Base-by-base conservation (phyloP, 176 grass and related monocot species). In the Carex pumila region DNA sequence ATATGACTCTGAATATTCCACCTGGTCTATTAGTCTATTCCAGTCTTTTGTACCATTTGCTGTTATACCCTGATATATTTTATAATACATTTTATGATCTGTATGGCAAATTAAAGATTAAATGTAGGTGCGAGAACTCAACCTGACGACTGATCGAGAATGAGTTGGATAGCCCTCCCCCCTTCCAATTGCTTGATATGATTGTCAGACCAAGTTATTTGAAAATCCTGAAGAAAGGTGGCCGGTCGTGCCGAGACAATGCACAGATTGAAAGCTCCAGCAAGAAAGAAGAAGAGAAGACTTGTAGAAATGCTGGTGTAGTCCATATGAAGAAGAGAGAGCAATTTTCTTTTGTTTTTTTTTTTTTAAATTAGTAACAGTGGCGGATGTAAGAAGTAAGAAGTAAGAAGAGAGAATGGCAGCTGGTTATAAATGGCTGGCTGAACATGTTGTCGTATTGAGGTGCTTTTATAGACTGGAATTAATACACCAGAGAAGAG, bases 161-260 rank as follows among this genome's bases (percentile, higher is more conserved):
- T 18, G 50, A 88, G 87, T 59, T 88, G 81, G 61, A 88, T 62
- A 3, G 72, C 55, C 2, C 54, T 36, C 14, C 87, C 87, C 14
- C 76, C 31, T 1, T 54, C 62, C 39, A 84, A 25, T 18, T 19
- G 81, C n/a, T 68, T 80, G 81, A 84, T 66, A 36, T 88, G 87
- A 66, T 82, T 84, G 15, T 88, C 82, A 18, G 87, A 64, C 87
- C 87, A 88, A 5, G 87, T 84, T 30, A 80, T 68, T 43, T 61
- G 81, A 52, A 88, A 88, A 50, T 88, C 87, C 19, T 59, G 64
- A 3, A 47, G 53, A 57, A 88, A 88, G 45, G 77, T 71, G n/a
- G 81, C 87, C 4, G 62, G 81, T 74, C 56, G 55, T n/a, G 87
- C 87, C 19, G n/a, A 21, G 50, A 75, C 71, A 75, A 2, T 75